Percentiles rank a stretch among this genome's conserved stretches.
Conservation (phyloP, 306 rosid species). For the Parietaria judaica region DNA sequence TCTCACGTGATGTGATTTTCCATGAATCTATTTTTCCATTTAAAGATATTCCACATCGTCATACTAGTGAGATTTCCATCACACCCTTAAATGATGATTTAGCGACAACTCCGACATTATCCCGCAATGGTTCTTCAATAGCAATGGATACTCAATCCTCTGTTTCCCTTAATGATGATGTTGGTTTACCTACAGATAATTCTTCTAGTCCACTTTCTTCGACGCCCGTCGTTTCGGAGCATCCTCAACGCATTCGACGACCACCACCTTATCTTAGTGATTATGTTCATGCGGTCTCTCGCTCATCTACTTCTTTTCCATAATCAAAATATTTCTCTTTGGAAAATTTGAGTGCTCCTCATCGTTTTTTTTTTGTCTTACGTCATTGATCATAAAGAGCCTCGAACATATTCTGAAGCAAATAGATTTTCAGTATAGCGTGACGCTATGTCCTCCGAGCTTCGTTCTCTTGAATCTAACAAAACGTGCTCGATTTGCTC, state of each 20-base stretch:
- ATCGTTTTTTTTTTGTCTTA: not conserved
- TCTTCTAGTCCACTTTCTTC: not conserved
- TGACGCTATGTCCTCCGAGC: constrained; percentile 1
- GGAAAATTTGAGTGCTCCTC: not conserved
- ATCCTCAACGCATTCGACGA: not conserved
- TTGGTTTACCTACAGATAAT: not conserved
- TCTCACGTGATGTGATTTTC: not conserved
- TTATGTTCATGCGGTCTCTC: not conserved
- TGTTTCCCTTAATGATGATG: not conserved
- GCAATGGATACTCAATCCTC: not conserved
- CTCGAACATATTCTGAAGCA: not conserved
- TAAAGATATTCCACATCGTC: not conserved
- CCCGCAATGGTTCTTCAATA: not conserved
- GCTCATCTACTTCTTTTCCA: not conserved
- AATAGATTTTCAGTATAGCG: not conserved
- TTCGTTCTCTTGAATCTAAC: not conserved
- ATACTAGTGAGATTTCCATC: not conserved
- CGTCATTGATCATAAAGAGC: too few relatives aligned
- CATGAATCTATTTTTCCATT: constrained; percentile 1
- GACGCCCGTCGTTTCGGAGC: not conserved
- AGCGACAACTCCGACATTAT: not conserved
- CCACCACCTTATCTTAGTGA: constrained; percentile 3
- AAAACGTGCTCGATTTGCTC: not conserved
- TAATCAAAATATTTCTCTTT: constrained; percentile 1
- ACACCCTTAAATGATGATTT: not conserved